Base-by-base conservation (phyloP, 2,329 filamentous ascomycete genomes). In the Xylaria sp. region DNA sequence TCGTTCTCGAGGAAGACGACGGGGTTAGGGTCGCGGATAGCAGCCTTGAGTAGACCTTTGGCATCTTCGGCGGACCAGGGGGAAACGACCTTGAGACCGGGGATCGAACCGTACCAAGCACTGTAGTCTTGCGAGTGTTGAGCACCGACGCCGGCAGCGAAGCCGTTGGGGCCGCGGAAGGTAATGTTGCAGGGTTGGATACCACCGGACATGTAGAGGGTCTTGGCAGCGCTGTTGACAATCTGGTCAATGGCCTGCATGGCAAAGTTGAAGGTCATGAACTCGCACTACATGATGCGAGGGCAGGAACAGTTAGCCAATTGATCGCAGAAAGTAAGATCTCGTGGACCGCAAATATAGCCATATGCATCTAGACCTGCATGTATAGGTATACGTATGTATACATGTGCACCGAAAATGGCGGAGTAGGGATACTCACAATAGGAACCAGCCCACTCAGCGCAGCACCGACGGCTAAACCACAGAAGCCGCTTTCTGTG, bases 251-350 rank as follows among this genome's bases (percentile, higher is more conserved):
- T 99, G 78, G 95, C 92, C 84, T 99, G 95, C 95, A 99, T 99
- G 80, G 95, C 94, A 78, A 98, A 98, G 88, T 99, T 99, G 89
- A 97, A 98, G 75, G 95, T 99, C 95, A 99, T 99, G 87, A 99
- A 99, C 84, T 99, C 95, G 87, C 91, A 95, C 92, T 95, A 70
- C 8, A 65, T 17, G 33, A 33, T 40, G 45, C 21, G 19, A 17
- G 14, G 33, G 14, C 8, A 23, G 37, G 2, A 8, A 31, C 21
- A 17, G 56, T 67, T 53, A 67, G 65, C 50, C 21, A 49, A 49
- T 53, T 14, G 23, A 31, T 23, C 42, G 25, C 38, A 4, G 4
- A 11, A 25, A 21, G 2, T 5, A 4, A 11, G 31, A 25, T 50
- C 45, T 31, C 15, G 6, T n/a, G 7, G 4, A n/a, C 11, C 4